Evolutionary conservation across 176 grass and related monocot genomes (phyloP).

Genomic region (Sorghum bicolor): Sorghum_bicolor_NCBIv3 NC_012870.2:5462001-5462500

Average conservation of each 20-base stretch:
- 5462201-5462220: conserved; percentile 26
- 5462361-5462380: background rate
- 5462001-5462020: background rate
- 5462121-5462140: background rate
- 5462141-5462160: background rate
- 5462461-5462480: conserved; percentile 33
- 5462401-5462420: background rate
- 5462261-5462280: conserved; percentile 45
- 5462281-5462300: conserved; percentile 62
- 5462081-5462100: conserved; percentile 37
- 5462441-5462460: background rate
- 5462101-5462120: conserved; percentile 49
- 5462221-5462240: conserved; percentile 43
- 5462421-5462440: background rate
- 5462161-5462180: background rate
- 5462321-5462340: conserved; percentile 58
- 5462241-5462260: conserved; percentile 65
- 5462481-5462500: conserved; percentile 99
- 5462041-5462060: background rate
- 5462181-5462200: background rate
- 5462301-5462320: conserved; percentile 60
- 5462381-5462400: background rate
- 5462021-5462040: background rate
- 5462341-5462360: background rate
- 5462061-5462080: conserved; percentile 48